Conservation (phyloP, 331 rosid species). For the Pyrus hybrid region DNA sequence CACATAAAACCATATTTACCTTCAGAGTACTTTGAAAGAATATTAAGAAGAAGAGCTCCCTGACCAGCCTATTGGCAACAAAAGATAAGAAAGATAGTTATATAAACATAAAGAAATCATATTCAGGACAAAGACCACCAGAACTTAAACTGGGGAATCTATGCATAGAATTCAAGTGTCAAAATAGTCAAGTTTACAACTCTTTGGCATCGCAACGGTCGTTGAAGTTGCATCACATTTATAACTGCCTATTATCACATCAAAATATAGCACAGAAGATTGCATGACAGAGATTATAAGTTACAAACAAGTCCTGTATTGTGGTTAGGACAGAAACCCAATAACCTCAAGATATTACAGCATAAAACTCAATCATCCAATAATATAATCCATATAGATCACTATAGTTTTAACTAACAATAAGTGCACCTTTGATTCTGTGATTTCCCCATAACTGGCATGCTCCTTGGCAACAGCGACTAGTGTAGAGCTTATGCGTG, state of each 20-base stretch:
- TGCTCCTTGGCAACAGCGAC: slow-evolving; percentile 87
- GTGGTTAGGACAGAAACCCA: background rate
- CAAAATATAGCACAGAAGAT: background rate
- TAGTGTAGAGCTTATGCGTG: slow-evolving; percentile 68
- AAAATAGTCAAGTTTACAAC: background rate
- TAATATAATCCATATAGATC: background rate
- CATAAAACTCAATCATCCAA: background rate
- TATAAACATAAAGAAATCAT: background rate
- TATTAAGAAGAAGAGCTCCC: slow-evolving; percentile 87
- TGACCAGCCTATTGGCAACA: slow-evolving; percentile 73
- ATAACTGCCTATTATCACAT: background rate
- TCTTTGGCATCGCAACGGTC: background rate
- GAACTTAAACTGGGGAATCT: background rate
- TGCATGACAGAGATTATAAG: background rate
- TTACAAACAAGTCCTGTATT: background rate
- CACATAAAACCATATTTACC: slow-evolving; percentile 39
- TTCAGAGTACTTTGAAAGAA: slow-evolving; percentile 84
- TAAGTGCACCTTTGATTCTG: slow-evolving; percentile 70
- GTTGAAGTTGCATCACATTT: background rate
- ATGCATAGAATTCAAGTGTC: background rate
- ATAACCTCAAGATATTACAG: background rate
- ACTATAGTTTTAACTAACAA: background rate
- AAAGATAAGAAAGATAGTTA: slow-evolving; percentile 2
- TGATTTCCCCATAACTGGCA: slow-evolving; percentile 82
- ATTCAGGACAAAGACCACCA: background rate